phyloP scores from a whole-genome alignment of 1,139 yeast genomes.

The Suhomyces chickasaworum region DNA sequence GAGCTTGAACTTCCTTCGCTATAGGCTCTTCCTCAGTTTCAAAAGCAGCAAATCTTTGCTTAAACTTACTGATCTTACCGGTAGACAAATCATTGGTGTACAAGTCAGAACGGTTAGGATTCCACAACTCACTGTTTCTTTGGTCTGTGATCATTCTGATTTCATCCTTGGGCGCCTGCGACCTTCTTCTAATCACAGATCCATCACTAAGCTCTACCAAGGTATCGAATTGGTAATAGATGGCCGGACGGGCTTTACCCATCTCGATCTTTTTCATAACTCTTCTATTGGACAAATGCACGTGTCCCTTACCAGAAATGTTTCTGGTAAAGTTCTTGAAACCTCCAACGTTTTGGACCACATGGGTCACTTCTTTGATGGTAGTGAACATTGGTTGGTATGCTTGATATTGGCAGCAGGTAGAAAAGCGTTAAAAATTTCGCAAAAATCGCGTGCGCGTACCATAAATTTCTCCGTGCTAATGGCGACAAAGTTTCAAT shows the following conservation, averaged over 20 bases:
- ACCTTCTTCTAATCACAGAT: slow-evolving; percentile 76
- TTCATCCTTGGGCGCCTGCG: slow-evolving; percentile 88
- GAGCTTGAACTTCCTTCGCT: slow-evolving; percentile 13
- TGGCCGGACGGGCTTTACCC: slow-evolving; percentile 91
- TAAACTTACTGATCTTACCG: slow-evolving; percentile 84
- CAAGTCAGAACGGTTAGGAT: slow-evolving; percentile 79
- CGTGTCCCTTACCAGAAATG: slow-evolving; percentile 31
- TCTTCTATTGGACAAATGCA: slow-evolving; percentile 51
- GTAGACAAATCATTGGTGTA: slow-evolving; percentile 76
- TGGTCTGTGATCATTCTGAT: slow-evolving; percentile 85
- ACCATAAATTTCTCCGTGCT: slow-evolving; percentile 3
- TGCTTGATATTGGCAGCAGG: not conserved
- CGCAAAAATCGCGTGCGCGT: slow-evolving; percentile 9
- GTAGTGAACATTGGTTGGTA: not conserved
- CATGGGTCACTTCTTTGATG: slow-evolving; percentile 4
- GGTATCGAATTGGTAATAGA: slow-evolving; percentile 86
- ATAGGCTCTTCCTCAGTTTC: slow-evolving; percentile 31
- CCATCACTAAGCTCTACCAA: slow-evolving; percentile 90
- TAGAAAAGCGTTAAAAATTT: slow-evolving; percentile 1
- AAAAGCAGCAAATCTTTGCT: slow-evolving; percentile 68
- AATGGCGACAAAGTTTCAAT: slow-evolving; percentile 7
- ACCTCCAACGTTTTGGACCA: not conserved
- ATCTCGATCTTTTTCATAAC: slow-evolving; percentile 57
- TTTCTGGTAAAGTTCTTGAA: slow-evolving; percentile 23
- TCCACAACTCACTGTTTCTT: slow-evolving; percentile 85